Evolutionary conservation across 2,329 filamentous ascomycete species (phyloP).

Genomic region (Botrytis medusae): DNA sequence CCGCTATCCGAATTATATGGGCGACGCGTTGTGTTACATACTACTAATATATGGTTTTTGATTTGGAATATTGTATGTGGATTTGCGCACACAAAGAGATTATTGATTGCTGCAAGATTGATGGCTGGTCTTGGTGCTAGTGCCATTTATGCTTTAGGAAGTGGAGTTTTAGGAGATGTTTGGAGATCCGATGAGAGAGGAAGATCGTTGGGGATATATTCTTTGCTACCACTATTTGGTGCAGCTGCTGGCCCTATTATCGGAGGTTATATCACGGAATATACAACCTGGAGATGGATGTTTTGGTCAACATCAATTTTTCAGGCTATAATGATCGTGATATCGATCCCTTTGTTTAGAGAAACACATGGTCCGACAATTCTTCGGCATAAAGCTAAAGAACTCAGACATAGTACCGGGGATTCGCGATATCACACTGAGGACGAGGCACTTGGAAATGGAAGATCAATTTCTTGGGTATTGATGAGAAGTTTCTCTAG

Average conservation of each 20-base stretch:
- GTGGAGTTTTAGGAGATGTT: conserved; percentile 46
- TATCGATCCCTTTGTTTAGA: conserved; percentile 45
- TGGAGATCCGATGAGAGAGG: conserved; percentile 51
- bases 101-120: conserved; percentile 48
- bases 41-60: conserved; percentile 51
- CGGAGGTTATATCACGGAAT: conserved; percentile 51
- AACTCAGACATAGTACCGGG: neutral
- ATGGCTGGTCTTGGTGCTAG: conserved; percentile 51
- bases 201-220: conserved; percentile 41
- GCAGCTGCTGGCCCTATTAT: conserved; percentile 46
- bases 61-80: conserved; percentile 54
- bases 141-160: conserved; percentile 47
- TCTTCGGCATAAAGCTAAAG: conserved; percentile 38
- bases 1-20: conserved; percentile 56
- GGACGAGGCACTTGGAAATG: conserved; percentile 31
- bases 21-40: conserved; percentile 45
- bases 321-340: conserved; percentile 42
- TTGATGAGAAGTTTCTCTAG: conserved; percentile 28
- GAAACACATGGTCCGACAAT: conserved; percentile 53
- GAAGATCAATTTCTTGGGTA: neutral
- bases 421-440: conserved; percentile 34
- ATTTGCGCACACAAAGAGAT: conserved; percentile 45
- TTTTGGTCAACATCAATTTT: conserved; percentile 52
- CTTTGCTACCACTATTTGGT: conserved; percentile 38
- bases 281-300: conserved; percentile 53